A percentile compares a stretch with the other conserved stretches of the same genome.
These are phyloP conservation scores for Cruciata laevipes DNA, from an alignment of 257 asterid species.

Conservation along the genomic window DNA sequence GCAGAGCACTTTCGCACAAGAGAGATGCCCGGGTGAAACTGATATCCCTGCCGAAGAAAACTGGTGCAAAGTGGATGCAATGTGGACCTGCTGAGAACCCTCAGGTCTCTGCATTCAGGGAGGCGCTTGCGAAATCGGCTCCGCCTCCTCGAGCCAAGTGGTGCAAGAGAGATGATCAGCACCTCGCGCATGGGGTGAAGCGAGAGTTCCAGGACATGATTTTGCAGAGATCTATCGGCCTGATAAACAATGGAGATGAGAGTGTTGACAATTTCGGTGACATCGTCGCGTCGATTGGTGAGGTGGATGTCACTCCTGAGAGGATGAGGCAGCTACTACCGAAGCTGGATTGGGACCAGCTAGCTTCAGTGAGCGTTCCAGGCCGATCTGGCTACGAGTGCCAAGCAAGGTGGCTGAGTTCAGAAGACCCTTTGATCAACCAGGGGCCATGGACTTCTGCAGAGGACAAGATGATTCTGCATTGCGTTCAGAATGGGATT, in stretches of 20 bases:
- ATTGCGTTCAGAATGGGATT: constrained; percentile 57
- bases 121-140: constrained; percentile 48
- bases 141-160: constrained; percentile 45
- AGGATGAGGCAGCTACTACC: constrained; percentile 67
- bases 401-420: constrained; percentile 73
- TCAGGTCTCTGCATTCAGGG: constrained; percentile 50
- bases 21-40: constrained; percentile 69
- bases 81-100: constrained; percentile 85
- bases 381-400: constrained; percentile 80
- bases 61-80: constrained; percentile 50
- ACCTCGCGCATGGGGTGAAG: constrained; percentile 70
- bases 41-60: constrained; percentile 57
- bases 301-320: constrained; percentile 61
- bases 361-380: constrained; percentile 70
- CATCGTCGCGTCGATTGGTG: constrained; percentile 52
- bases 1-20: constrained; percentile 70
- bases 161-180: constrained; percentile 66
- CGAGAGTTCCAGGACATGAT: constrained; percentile 81
- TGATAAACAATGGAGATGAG: constrained; percentile 34
- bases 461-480: constrained; percentile 80
- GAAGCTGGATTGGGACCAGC: constrained; percentile 77
- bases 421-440: constrained; percentile 74
- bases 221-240: constrained; percentile 55
- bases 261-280: constrained; percentile 28
- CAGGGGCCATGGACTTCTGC: constrained; percentile 48